A percentile compares a stretch with the other conserved stretches of the same genome.
phyloP scores from a whole-genome alignment of 805 yeast genomes.

The Yamadazyma nakazawae region DNA sequence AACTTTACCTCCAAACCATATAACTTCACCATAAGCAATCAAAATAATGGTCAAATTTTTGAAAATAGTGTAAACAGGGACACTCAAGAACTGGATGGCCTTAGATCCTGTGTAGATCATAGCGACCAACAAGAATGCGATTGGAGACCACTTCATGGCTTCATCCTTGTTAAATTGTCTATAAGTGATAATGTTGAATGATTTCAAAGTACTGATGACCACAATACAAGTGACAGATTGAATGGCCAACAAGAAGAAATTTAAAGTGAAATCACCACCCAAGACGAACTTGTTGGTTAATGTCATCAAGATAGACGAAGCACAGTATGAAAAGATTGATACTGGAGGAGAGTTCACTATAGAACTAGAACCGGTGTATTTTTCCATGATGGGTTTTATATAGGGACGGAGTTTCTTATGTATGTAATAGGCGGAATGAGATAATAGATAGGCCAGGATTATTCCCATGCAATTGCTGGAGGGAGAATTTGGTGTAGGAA shows the following conservation, averaged over 20 bases:
- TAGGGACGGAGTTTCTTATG: constrained; percentile 19
- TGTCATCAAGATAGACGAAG: constrained; percentile 94
- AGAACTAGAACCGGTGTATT: constrained; percentile 25
- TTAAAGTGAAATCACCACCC: constrained; percentile 71
- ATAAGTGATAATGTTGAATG: constrained; percentile 74
- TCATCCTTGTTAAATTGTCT: constrained; percentile 82
- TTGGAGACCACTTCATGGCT: constrained; percentile 95
- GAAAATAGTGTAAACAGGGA: constrained; percentile 97
- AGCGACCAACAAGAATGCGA: constrained; percentile 79
- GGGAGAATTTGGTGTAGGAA: neutral
- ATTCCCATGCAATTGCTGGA: constrained; percentile 32
- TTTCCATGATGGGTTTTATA: constrained; percentile 27
- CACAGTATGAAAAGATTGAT: constrained; percentile 82
- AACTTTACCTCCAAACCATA: constrained; percentile 94
- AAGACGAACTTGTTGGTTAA: constrained; percentile 95
- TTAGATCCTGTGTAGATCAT: constrained; percentile 97
- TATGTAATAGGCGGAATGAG: constrained; percentile 32
- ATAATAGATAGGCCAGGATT: constrained; percentile 35
- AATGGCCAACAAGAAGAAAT: constrained; percentile 83
- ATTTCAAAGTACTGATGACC: constrained; percentile 70
- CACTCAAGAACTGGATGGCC: constrained; percentile 85
- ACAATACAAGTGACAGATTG: constrained; percentile 82
- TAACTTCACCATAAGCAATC: constrained; percentile 96
- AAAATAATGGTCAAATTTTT: constrained; percentile 94
- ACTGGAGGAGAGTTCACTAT: constrained; percentile 57